Base-by-base conservation (phyloP, 2,329 filamentous ascomycete genomes). In the Alternaria atra region DNA sequence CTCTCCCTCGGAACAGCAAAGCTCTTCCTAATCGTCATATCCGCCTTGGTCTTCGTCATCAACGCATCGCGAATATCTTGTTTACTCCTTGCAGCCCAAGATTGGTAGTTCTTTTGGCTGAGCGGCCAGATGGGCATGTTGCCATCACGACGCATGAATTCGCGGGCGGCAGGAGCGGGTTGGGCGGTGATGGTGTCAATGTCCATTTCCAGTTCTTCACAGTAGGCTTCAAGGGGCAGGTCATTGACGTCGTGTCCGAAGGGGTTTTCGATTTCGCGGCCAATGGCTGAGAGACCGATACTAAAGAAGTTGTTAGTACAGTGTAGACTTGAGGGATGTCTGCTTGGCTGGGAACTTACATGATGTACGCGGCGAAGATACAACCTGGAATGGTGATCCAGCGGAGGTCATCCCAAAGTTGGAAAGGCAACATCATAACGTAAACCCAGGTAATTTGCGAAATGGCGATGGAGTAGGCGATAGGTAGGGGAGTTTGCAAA, bases 381-480 rank as follows among this genome's bases (percentile, higher is more conserved):
- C 90, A 91, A 34, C 89, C 92, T 0, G 92, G 92, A 69, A 96
- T 94, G 3, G 92, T 90, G 65, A 93, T 84, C 89, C 90, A 95
- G 7, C 79, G 69, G 1, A 96, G 86, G 3, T 79, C 76, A 0
- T 77, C 73, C 73, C 87, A 86, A 6, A 96, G 87, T 80, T 96
- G 92, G 84, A 95, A 95, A 6, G 92, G 92, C 1, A 96, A 85
- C 32, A 92, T 84, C 68, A 93, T 80, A 54, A 95, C 89, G 79
- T 95, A 96, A 52, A 93, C 86, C 88, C 91, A 94, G 32, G 92
- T 92, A 73, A 95, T 94, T 76, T 96, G 92, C 20, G 89, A 89
- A 76, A 95, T 94, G 70, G 91, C 88, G 70, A 96, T 95, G 66
- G 87, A 88, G 82, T 96, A 96, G 47, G 92, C 92, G 57, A 93